Percentiles rank a stretch among this genome's conserved stretches.
Conservation (phyloP, 352 stramenopile species). For the Globisporangium lucens region DNA sequence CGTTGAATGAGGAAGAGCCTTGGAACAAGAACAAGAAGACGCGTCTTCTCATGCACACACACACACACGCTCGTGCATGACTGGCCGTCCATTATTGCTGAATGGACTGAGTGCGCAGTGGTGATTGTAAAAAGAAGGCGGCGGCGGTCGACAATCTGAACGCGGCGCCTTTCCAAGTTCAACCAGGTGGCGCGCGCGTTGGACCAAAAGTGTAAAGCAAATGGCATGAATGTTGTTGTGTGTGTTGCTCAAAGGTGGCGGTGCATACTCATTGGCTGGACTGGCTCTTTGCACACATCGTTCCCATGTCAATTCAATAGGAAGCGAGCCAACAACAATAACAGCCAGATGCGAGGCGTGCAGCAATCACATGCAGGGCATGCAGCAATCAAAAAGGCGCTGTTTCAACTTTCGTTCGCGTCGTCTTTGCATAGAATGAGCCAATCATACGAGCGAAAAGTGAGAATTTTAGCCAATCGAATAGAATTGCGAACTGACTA, state of each 20-base stretch:
- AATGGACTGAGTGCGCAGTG: not conserved
- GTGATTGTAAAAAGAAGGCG: not conserved
- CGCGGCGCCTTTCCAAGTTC: not conserved
- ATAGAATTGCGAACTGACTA: not conserved
- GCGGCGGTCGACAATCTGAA: not conserved
- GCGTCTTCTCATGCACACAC: not conserved
- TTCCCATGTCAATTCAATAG: not conserved
- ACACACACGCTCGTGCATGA: not conserved
- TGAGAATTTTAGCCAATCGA: not conserved
- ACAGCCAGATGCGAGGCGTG: not conserved
- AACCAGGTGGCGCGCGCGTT: not conserved
- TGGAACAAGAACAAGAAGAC: not conserved
- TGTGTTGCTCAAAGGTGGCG: not conserved
- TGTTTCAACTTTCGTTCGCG: not conserved
- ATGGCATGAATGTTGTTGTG: not conserved
- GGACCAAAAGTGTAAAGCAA: not conserved
- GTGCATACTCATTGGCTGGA: not conserved
- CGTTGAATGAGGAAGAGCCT: not conserved
- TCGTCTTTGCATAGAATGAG: not conserved
- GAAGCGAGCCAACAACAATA: not conserved
- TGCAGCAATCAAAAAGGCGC: too few species aligned
- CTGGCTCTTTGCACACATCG: not conserved
- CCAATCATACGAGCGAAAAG: not conserved
- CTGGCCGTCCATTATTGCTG: not conserved
- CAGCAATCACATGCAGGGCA: not conserved